Percentiles rank a stretch among this genome's conserved stretches.
These are phyloP conservation scores for Coleophoma crateriformis DNA, from an alignment of 2,329 filamentous ascomycete species.

Conservation along the genomic window DNA sequence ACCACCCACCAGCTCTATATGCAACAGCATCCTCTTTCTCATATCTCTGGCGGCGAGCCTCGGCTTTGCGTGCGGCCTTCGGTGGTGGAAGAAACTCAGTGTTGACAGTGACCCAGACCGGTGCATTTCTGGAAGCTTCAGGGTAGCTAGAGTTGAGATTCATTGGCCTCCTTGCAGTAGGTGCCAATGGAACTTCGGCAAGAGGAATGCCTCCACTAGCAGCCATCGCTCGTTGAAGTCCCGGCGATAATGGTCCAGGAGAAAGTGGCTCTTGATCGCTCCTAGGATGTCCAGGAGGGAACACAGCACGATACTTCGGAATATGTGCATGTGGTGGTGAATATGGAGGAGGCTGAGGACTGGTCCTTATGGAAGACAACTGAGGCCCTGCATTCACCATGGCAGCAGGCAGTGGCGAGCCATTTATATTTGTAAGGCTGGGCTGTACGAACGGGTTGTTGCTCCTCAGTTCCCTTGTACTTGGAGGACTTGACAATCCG, in stretches of 20 bases:
- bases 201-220: conserved; percentile 56
- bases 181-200: conserved; percentile 51
- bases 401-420: not conserved
- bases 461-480: conserved; percentile 9
- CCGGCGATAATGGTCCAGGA: conserved; percentile 58
- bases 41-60: conserved; percentile 43
- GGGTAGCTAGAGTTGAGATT: conserved; percentile 26
- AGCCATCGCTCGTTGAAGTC: conserved; percentile 54
- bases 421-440: conserved; percentile 7
- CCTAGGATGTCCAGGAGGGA: conserved; percentile 45
- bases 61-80: conserved; percentile 20
- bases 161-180: conserved; percentile 22
- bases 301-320: conserved; percentile 47
- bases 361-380: conserved; percentile 5
- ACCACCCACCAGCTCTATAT: conserved; percentile 52
- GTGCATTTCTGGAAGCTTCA: conserved; percentile 11
- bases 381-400: not conserved
- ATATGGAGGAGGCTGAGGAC: conserved; percentile 23
- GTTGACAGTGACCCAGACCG: conserved; percentile 6
- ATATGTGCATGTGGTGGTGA: conserved; percentile 19
- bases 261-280: conserved; percentile 46
- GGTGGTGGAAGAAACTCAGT: conserved; percentile 9
- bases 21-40: conserved; percentile 63
- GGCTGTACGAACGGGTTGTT: conserved; percentile 20
- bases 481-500: conserved; percentile 6